Evolutionary conservation across 2,329 filamentous ascomycete genomes (phyloP).

Genomic region (Colletotrichum viniferum): DNA sequence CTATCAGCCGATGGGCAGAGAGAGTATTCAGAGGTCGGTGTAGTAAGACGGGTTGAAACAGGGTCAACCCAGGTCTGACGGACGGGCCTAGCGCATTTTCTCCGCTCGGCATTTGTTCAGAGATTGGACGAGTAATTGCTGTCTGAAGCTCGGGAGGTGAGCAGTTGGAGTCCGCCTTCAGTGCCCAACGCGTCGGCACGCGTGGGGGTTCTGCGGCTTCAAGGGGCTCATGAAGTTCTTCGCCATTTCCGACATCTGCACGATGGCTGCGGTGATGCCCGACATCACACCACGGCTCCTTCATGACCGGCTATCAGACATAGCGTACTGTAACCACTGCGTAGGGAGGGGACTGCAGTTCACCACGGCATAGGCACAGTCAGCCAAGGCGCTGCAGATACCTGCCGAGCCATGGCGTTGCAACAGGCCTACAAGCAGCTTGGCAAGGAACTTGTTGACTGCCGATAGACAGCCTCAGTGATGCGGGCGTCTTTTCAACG

Average conservation of each 20-base stretch:
- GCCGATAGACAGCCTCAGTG: neutral
- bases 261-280: neutral
- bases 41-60: neutral
- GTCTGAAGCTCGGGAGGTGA: neutral
- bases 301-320: neutral
- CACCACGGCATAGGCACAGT: neutral
- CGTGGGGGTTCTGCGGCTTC: neutral
- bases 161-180: neutral
- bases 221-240: neutral
- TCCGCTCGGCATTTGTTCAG: neutral
- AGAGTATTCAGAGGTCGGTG: neutral
- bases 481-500: neutral
- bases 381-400: neutral
- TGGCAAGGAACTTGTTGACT: neutral
- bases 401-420: neutral
- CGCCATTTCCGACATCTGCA: constrained; percentile 5
- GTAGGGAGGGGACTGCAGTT: neutral
- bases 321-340: neutral
- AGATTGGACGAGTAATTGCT: neutral
- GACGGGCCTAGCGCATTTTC: neutral
- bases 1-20: neutral
- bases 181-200: neutral
- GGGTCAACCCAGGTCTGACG: neutral
- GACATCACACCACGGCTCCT: neutral
- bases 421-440: neutral